Evolutionary conservation across 148 eudicot species (phyloP).

Genomic region (Rhododendron williamsianum): DNA sequence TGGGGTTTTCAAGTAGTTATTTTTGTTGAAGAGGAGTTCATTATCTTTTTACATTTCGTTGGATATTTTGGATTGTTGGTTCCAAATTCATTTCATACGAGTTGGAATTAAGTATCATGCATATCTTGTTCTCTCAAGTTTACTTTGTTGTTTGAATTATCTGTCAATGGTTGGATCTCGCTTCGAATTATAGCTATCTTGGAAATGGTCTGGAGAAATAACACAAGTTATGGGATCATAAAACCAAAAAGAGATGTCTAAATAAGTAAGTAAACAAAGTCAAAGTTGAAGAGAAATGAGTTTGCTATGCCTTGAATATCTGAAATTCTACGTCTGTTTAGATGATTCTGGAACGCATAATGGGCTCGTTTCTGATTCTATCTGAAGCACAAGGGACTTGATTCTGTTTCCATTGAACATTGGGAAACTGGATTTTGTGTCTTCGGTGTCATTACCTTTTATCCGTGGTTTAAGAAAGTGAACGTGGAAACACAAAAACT

Average conservation of each 20-base stretch:
- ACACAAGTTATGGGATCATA: no score
- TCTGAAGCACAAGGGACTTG: background rate
- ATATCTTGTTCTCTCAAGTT: background rate
- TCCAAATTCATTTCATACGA: background rate
- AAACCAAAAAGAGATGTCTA: background rate
- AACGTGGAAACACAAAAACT: background rate
- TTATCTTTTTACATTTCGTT: background rate
- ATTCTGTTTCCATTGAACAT: background rate
- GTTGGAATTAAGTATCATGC: background rate
- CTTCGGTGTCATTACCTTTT: background rate
- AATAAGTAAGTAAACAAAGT: background rate
- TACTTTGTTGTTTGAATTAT: background rate
- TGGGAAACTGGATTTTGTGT: background rate
- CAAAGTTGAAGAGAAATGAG: background rate
- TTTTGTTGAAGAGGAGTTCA: background rate
- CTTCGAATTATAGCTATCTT: background rate
- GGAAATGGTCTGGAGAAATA: background rate
- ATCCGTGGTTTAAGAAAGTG: background rate
- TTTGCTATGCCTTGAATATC: background rate
- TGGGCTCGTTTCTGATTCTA: background rate
- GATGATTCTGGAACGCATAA: background rate
- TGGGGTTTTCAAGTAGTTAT: background rate
- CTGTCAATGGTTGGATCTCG: background rate
- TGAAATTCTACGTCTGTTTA: background rate
- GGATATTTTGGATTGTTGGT: background rate